Evolutionary conservation across 331 rosid species (phyloP), one percentile per base, ranked within the genome.

Genomic region (Cydonia oblonga): DNA sequence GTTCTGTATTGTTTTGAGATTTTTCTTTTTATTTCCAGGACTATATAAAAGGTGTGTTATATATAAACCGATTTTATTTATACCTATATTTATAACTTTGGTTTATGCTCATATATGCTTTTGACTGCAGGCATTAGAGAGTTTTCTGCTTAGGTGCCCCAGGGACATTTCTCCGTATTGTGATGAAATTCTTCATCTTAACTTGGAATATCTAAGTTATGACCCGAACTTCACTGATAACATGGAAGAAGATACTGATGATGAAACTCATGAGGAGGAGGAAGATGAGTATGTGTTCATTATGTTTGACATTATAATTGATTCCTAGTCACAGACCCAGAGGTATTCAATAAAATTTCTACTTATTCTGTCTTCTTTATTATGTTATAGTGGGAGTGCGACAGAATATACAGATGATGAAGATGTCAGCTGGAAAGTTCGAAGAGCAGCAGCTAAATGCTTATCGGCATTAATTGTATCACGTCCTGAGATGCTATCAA

Each of bases 381-480:
- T 69, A 7, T 83, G 68, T 71, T 86, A 86, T 84, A 95, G 99
- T 60, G 99, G 92, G 77, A 95, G 99, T 88, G 99, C 96, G 57
- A 91, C 90, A 73, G 99, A 91, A 76, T 95, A 95, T 77, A 90
- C 97, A 4, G 97, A 95, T 81, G 99, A 95, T 84, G 99, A 95
- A 80, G 99, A 95, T 83, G 92, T 88, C 74, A 95, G 97, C 87
- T 95, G 99, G 99, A 95, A 95, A 81, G 97, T 95, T 67, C 89
- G 99, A 81, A 86, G 99, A 75, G 97, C 99, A 66, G 96, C 99
- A 30, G 97, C 99, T 54, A 91, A 95, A 86, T 95, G 99, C 92
- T 86, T 95, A 77, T 95, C 99, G 6, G 99, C 97, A 64, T 78
- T 95, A 80, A 90, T 91, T 44, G 96, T 95, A 63, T 91, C 99